Evolutionary conservation across 2,329 filamentous ascomycete species (phyloP), one percentile per base, ranked within the genome.

Genomic region (Aspergillus sp.): DNA sequence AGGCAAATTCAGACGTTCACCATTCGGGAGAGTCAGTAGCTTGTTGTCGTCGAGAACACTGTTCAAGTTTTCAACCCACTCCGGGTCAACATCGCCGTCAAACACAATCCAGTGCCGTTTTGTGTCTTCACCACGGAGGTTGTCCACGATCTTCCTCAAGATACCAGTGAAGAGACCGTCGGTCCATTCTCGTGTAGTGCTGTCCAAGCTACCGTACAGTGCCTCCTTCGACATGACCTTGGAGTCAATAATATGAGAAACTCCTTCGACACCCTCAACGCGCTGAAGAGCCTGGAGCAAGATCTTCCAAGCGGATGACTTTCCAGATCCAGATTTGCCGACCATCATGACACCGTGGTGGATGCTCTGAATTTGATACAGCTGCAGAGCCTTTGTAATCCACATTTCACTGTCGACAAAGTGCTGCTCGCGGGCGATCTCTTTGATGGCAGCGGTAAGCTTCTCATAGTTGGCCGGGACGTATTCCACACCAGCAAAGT

Each of bases 341-440:
- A 99, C 95, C 95, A 99, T 98, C 96, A 99, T 99, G 30, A 99
- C 95, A 89, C 95, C 95, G 70, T 99, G 95, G 73, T 99, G 95
- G 61, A 99, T 93, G 67, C 89, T 91, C 77, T 98, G 95, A 65
- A 99, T 99, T 77, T 99, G 95, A 76, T 97, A 98, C 2, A 99
- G 86, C 76, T 99, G 95, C 8, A 99, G 84, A 38, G 96, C 89
- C 81, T 99, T 99, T 61, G 92, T 95, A 87, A 98, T 93, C 96
- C 96, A 99, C 51, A 89, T 89, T 59, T 98, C 93, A 61, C 89
- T 97, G 68, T 96, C 91, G 8, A 97, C 92, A 15, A 96, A 86
- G 71, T 97, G 90, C 68, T 91, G 89, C 74, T 96, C 93, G 6
- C 85, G 86, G 31, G 96, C 95, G 64, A 97, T 88, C 38, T 89